These are phyloP conservation scores for Aureobasidium uvarum DNA, from an alignment of 2,329 filamentous ascomycete species.

Conservation along the genomic window DNA sequence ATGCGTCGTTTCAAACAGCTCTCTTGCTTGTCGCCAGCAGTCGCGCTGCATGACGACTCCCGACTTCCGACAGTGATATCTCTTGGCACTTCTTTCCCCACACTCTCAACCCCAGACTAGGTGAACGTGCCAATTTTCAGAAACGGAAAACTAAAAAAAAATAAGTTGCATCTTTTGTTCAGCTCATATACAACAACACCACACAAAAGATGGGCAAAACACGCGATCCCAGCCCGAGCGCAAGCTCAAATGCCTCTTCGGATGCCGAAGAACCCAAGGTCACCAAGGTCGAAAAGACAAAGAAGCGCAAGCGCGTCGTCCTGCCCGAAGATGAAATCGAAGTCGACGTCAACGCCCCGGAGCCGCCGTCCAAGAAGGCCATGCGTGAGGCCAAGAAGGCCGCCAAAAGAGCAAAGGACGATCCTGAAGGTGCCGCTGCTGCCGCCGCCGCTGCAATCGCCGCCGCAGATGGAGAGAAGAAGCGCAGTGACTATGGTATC, in stretches of 20 bases:
- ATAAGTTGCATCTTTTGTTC: background rate
- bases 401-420: slow-evolving; percentile 28
- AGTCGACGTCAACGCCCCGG: slow-evolving; percentile 83
- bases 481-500: slow-evolving; percentile 76
- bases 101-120: slow-evolving; percentile 2
- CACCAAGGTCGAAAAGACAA: slow-evolving; percentile 25
- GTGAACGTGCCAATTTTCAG: background rate
- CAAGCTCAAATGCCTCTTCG: slow-evolving; percentile 2
- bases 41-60: slow-evolving; percentile 12
- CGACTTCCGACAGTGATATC: background rate
- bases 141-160: background rate
- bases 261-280: slow-evolving; percentile 15
- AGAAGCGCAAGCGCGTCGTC: slow-evolving; percentile 68
- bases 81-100: background rate
- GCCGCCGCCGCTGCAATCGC: slow-evolving; percentile 20
- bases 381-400: slow-evolving; percentile 82
- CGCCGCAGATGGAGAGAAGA: slow-evolving; percentile 35
- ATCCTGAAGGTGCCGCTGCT: slow-evolving; percentile 24
- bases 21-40: background rate
- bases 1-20: background rate
- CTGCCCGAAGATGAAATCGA: slow-evolving; percentile 68
- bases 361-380: slow-evolving; percentile 93
- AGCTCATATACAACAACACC: background rate
- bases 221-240: slow-evolving; percentile 24
- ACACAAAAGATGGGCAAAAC: slow-evolving; percentile 3